Base-by-base conservation (phyloP, 768 basidiomycete genomes). In the Mycena leptocephala region DNA sequence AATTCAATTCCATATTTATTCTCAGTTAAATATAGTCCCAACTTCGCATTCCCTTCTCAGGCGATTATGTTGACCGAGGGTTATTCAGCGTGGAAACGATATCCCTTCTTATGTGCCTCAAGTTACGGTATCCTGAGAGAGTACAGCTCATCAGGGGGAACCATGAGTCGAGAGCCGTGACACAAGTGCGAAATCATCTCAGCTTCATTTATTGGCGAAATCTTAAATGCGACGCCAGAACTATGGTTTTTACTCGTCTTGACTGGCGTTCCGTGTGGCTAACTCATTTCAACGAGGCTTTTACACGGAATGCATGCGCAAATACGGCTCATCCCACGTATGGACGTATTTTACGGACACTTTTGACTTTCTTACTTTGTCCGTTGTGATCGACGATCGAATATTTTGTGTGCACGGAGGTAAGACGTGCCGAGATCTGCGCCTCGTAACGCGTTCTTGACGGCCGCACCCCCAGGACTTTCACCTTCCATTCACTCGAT, bases 331-430 rank as follows among this genome's bases (percentile, higher is more conserved):
- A 2, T 93, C 97, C 33, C 94, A 95, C 80, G 98, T 99, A 39
- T 99, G 98, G 98, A 96, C 96, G 30, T 99, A 99, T 85, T 99
- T 99, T 82, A 99, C 98, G 75, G 98, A 99, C 87, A 98, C 99
- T 97, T 99, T 99, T 85, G 98, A 99, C 88, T 99, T 97, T 88
- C 86, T 99, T 80, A 99, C 98, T 20, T 88, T 99, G 70, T 97
- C 96, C 39, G 97, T 97, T 74, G 98, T 99, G 75, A 99, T 99
- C 80, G 98, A 99, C 86, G 97, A 99, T 88, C 94, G 94, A 81
- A 99, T 99, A 90, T 99, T 99, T 84, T 99, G 98, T 80, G 98
- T 99, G 11, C 98, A 99, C 81, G 98, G 98, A 81, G 98, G 98
- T 96, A 80, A 48, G 56, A 58, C 26, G 58, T 74, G 55, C 74